Conservation (phyloP, 805 yeast species). For the Wickerhamiella hasegawae region DNA sequence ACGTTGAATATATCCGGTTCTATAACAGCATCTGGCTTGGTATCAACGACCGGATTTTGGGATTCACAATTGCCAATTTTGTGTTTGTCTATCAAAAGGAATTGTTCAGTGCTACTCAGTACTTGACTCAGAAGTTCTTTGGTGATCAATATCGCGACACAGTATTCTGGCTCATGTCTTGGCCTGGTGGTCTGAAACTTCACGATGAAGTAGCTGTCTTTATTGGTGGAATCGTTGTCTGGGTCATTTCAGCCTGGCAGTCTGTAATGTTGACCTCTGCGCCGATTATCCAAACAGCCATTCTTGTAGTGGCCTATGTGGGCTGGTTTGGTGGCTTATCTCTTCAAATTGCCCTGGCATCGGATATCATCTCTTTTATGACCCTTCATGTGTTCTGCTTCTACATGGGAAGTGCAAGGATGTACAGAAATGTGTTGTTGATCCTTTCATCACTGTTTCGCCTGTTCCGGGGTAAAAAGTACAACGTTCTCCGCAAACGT, state of each 20-base stretch:
- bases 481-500: conserved; percentile 68
- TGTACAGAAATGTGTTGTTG: conserved; percentile 60
- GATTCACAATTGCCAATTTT: conserved; percentile 39
- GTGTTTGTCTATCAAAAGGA: conserved; percentile 25
- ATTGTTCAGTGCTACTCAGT: conserved; percentile 15
- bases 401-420: conserved; percentile 60
- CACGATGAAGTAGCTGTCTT: conserved; percentile 75
- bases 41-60: conserved; percentile 65
- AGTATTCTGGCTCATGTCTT: conserved; percentile 62
- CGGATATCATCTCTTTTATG: conserved; percentile 47
- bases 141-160: conserved; percentile 31
- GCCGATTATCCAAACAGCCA: conserved; percentile 3
- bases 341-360: conserved; percentile 43
- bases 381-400: conserved; percentile 65
- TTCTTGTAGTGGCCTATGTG: conserved; percentile 17
- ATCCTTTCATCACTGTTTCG: conserved; percentile 61
- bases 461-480: conserved; percentile 78
- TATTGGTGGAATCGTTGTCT: conserved; percentile 68
- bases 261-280: conserved; percentile 3
- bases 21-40: conserved; percentile 84
- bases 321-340: conserved; percentile 45
- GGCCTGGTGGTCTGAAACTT: conserved; percentile 89
- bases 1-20: conserved; percentile 39
- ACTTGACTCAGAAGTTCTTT: conserved; percentile 26
- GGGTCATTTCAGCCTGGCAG: conserved; percentile 67